Conservation (phyloP, 2,329 filamentous ascomycete genomes). For the Alternaria incomplexa region DNA sequence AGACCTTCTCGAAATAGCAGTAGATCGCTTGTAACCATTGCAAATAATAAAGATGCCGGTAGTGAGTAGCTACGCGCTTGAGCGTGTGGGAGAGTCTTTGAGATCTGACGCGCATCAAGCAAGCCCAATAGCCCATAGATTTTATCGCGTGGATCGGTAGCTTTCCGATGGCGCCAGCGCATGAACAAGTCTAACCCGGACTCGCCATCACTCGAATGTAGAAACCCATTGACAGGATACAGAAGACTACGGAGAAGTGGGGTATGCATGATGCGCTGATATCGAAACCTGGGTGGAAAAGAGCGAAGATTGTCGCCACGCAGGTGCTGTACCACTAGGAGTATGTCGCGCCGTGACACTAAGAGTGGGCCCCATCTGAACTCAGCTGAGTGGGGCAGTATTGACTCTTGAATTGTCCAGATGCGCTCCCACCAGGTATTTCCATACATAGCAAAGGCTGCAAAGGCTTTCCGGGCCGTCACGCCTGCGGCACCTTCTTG, state of each 20-base stretch:
- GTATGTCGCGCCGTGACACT: not conserved
- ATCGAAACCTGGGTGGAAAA: slow-evolving; percentile 2
- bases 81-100: not conserved
- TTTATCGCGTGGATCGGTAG: slow-evolving; percentile 32
- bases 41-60: not conserved
- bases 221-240: slow-evolving; percentile 22
- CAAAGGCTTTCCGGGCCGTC: slow-evolving; percentile 16
- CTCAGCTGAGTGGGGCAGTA: slow-evolving; percentile 12
- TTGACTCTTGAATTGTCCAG: slow-evolving; percentile 28
- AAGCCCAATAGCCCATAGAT: slow-evolving; percentile 31
- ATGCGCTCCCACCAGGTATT: slow-evolving; percentile 28
- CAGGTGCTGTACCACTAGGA: slow-evolving; percentile 2
- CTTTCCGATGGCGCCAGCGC: slow-evolving; percentile 25
- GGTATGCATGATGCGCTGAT: not conserved
- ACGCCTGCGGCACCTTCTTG: not conserved
- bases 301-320: not conserved
- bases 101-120: not conserved
- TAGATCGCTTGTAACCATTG: slow-evolving; percentile 8
- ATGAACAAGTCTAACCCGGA: slow-evolving; percentile 20
- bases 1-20: slow-evolving; percentile 13
- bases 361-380: slow-evolving; percentile 19
- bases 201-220: slow-evolving; percentile 9
- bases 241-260: slow-evolving; percentile 16
- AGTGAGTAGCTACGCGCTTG: not conserved
- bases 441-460: slow-evolving; percentile 20